Conservation (phyloP, 345 rosid species). For the Salix arbutifolia region DNA sequence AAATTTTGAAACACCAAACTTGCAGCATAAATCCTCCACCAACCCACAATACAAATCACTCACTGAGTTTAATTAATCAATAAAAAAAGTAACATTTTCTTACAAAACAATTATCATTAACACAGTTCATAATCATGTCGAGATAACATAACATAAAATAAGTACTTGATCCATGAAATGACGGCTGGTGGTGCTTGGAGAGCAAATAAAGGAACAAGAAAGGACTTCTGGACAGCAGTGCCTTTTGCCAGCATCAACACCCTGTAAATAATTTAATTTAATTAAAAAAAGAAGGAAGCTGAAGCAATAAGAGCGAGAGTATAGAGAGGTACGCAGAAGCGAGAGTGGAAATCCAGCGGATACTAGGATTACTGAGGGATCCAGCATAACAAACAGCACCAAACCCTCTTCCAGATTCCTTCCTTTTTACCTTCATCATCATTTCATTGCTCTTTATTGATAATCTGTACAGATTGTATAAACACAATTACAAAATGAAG, state of each 20-base stretch:
- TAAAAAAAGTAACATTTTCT: not conserved
- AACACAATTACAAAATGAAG: not conserved
- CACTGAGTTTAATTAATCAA: not conserved
- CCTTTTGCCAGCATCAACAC: constrained; percentile 69
- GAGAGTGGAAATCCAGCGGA: constrained; percentile 72
- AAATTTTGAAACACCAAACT: constrained; percentile 14
- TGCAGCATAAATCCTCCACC: constrained; percentile 9
- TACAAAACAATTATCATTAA: too few species aligned
- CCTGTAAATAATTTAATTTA: constrained; percentile 26
- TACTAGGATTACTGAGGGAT: constrained; percentile 42
- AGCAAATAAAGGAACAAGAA: constrained; percentile 75
- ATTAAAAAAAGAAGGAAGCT: not conserved
- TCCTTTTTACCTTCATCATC: constrained; percentile 24
- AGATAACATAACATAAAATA: too few species aligned
- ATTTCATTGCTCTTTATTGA: constrained; percentile 18
- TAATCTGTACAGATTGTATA: constrained; percentile 28
- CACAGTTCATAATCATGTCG: too few species aligned
- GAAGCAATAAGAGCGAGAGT: not conserved
- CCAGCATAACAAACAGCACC: constrained; percentile 61
- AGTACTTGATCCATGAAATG: constrained; percentile 82
- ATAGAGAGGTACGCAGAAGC: constrained; percentile 43
- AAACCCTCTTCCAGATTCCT: constrained; percentile 37
- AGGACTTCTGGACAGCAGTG: constrained; percentile 63
- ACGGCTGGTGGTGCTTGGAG: constrained; percentile 64
- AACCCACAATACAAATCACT: not conserved